Evolutionary conservation across 345 rosid genomes (phyloP).

Genomic region (Eucalyptus pauciflora): DNA sequence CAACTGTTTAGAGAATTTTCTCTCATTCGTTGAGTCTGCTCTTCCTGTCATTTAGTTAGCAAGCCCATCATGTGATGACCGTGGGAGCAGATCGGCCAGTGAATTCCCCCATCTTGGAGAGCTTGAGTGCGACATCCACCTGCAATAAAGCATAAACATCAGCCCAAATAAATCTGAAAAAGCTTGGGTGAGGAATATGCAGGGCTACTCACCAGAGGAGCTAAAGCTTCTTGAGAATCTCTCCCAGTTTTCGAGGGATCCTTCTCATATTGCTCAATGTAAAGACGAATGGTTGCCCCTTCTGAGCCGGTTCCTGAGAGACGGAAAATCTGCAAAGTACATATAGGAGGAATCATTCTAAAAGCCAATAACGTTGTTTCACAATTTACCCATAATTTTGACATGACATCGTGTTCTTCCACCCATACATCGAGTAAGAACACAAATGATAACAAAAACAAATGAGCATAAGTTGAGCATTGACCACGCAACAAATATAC

Average conservation of each 20-base stretch:
- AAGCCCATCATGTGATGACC: slow-evolving; percentile 57
- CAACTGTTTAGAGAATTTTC: neutral
- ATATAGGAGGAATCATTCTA: neutral
- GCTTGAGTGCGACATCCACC: slow-evolving; percentile 90
- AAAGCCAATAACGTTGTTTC: neutral
- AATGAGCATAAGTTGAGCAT: neutral
- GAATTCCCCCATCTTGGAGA: slow-evolving; percentile 87
- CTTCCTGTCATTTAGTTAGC: neutral
- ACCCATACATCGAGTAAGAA: neutral
- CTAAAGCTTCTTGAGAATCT: slow-evolving; percentile 81
- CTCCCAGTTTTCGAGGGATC: slow-evolving; percentile 84
- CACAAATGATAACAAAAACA: neutral
- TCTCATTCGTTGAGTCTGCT: neutral
- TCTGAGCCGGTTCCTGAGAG: slow-evolving; percentile 98
- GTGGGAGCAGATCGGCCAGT: slow-evolving; percentile 95
- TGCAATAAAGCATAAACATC: slow-evolving; percentile 14
- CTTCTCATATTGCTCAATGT: slow-evolving; percentile 95
- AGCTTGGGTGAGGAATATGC: neutral
- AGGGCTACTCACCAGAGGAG: slow-evolving; percentile 62
- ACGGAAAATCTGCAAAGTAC: slow-evolving; percentile 65
- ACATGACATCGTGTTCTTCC: neutral
- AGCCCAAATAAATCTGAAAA: neutral
- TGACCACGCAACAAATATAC: neutral
- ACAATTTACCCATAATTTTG: neutral
- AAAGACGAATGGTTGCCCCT: slow-evolving; percentile 96